Percentiles rank a stretch among this genome's conserved stretches.
phyloP scores from a whole-genome alignment of 192 early-diverging fungal species.

The Geranomyces variabilis region DNA sequence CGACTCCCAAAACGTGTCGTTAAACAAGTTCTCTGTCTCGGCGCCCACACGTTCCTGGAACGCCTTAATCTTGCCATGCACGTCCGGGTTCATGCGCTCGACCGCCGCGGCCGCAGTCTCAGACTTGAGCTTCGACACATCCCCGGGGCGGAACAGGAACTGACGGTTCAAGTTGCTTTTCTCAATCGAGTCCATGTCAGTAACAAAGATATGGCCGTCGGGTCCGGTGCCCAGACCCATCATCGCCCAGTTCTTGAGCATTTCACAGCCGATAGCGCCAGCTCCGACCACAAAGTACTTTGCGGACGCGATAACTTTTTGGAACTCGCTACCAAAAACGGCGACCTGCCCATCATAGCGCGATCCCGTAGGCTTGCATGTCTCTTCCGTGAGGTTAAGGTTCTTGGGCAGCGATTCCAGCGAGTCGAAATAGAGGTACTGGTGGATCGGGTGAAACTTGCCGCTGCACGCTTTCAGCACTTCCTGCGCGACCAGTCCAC shows the following conservation, averaged over 20 bases:
- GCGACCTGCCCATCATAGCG: conserved; percentile 97
- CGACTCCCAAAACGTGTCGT: conserved; percentile 86
- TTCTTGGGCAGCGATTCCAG: conserved; percentile 90
- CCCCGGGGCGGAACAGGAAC: conserved; percentile 91
- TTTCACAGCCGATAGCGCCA: conserved; percentile 99
- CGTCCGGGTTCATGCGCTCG: conserved; percentile 87
- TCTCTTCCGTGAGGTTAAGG: conserved; percentile 67
- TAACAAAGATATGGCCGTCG: conserved; percentile 78
- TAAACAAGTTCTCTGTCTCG: conserved; percentile 92
- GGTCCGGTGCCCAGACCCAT: conserved; percentile 83
- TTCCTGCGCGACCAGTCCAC: conserved; percentile 96
- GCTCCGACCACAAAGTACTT: conserved; percentile 96
- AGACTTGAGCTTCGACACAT: conserved; percentile 86
- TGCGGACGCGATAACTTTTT: conserved; percentile 81
- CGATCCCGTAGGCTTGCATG: conserved; percentile 76
- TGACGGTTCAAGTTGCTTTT: conserved; percentile 99
- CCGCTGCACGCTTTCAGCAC: conserved; percentile 97
- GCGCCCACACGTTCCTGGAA: conserved; percentile 87
- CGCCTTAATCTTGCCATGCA: conserved; percentile 70
- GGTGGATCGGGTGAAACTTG: conserved; percentile 91
- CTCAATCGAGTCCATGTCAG: conserved; percentile 99
- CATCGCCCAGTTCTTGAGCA: conserved; percentile 99
- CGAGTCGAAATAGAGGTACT: conserved; percentile 97
- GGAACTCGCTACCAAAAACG: conserved; percentile 93
- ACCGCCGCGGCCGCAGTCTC: conserved; percentile 87